Percentiles rank a stretch among this genome's conserved stretches.
These are phyloP conservation scores for Cercophora scortea DNA, from an alignment of 495 filamentous ascomycete species.

Conservation along the genomic window DNA sequence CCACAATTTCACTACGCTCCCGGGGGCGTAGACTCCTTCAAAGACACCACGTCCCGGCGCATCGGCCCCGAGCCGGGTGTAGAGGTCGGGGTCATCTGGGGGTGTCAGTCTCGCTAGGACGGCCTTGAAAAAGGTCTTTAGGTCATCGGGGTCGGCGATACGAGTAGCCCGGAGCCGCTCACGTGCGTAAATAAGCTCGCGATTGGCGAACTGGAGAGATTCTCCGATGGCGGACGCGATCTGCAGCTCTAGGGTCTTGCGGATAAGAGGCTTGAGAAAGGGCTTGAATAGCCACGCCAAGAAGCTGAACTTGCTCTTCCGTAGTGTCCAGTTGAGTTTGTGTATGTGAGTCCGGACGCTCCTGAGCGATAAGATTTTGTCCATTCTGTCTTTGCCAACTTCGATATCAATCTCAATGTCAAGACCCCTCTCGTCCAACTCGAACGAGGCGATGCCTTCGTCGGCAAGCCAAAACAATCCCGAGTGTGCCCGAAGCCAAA, in stretches of 20 bases:
- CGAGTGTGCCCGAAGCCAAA: conserved; percentile 58
- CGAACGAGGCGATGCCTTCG: conserved; percentile 77
- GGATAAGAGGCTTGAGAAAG: conserved; percentile 70
- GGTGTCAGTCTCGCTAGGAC: conserved; percentile 67
- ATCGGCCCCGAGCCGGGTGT: conserved; percentile 58
- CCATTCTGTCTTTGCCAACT: conserved; percentile 61
- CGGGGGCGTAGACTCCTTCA: conserved; percentile 76
- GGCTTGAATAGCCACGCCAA: conserved; percentile 81
- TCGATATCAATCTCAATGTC: conserved; percentile 81
- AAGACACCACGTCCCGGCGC: conserved; percentile 63
- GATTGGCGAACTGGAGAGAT: conserved; percentile 62
- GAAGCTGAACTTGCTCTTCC: conserved; percentile 65
- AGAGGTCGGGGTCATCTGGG: conserved; percentile 62
- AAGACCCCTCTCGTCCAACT: conserved; percentile 75
- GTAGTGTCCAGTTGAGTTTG: conserved; percentile 72
- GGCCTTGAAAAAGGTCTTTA: conserved; percentile 74
- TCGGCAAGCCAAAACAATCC: conserved; percentile 62
- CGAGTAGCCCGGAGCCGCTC: conserved; percentile 80
- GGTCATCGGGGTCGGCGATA: conserved; percentile 71
- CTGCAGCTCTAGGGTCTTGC: conserved; percentile 69
- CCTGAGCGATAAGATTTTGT: conserved; percentile 72
- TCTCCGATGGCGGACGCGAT: conserved; percentile 65
- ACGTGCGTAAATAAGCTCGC: conserved; percentile 77
- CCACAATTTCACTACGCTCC: conserved; percentile 81
- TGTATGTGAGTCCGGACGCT: conserved; percentile 74